Percentiles rank a stretch among this genome's conserved stretches.
Evolutionary conservation across 495 filamentous ascomycete genomes (phyloP).

Genomic region (Penicillium longicatenatum): DNA sequence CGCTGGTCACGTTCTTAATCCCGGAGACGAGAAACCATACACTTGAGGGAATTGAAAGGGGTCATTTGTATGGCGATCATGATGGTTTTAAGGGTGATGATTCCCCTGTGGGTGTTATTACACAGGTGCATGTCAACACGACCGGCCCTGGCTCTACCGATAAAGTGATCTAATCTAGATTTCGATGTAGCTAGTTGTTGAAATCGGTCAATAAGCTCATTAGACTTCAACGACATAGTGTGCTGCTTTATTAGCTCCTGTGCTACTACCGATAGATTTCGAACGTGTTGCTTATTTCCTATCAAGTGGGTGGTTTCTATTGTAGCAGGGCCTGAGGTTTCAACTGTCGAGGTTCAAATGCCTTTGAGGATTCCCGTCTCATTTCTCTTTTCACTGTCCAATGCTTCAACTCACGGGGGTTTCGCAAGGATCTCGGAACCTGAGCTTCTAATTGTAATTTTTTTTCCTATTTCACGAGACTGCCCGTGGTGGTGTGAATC

Average conservation of each 20-base stretch:
- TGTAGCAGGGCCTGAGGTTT: too few species aligned
- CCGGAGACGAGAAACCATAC: slow-evolving; percentile 28
- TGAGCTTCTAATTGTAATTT: too few species aligned
- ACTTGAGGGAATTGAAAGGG: slow-evolving; percentile 31
- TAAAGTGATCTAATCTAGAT: not conserved
- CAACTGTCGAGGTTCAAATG: too few species aligned
- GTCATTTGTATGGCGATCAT: slow-evolving; percentile 15
- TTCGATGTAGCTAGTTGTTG: not conserved
- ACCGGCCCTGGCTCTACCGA: not conserved
- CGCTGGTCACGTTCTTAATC: slow-evolving; percentile 26
- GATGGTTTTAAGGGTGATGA: not conserved
- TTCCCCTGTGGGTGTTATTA: not conserved
- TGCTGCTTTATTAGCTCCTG: not conserved
- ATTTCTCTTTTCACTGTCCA: too few species aligned
- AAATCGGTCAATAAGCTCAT: not conserved
- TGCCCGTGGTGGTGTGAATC: too few species aligned
- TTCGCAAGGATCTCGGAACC: too few species aligned
- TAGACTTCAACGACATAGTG: not conserved
- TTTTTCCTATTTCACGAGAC: too few species aligned
- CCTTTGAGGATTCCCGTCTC: too few species aligned
- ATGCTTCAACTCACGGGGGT: too few species aligned
- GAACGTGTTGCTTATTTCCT: too few species aligned
- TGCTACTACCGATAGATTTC: too few species aligned
- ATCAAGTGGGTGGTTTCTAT: too few species aligned
- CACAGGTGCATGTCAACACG: not conserved